A percentile compares a stretch with the other conserved stretches of the same genome.
Conservation (phyloP, 805 yeast genomes). For the Cyberlindnera americana region DNA sequence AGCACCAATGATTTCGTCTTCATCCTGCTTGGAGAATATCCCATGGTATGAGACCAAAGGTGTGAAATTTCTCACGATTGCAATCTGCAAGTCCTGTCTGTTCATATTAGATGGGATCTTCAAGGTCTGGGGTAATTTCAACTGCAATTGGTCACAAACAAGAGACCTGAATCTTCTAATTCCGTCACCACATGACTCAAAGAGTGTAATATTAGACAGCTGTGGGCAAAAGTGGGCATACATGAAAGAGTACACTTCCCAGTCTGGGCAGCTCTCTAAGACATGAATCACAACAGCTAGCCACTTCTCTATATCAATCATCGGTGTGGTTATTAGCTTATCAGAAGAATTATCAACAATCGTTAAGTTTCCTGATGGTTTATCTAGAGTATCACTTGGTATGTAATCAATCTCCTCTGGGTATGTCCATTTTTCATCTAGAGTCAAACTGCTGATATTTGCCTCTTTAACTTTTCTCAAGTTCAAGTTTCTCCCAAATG, state of each 20-base stretch:
- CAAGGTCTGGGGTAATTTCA: conserved; percentile 42
- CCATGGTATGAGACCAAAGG: conserved; percentile 59
- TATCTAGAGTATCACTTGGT: conserved; percentile 40
- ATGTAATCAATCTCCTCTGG: conserved; percentile 56
- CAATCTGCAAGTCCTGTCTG: conserved; percentile 64
- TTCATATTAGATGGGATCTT: conserved; percentile 42
- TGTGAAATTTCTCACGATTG: conserved; percentile 57
- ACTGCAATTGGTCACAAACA: conserved; percentile 56
- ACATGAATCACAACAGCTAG: conserved; percentile 45
- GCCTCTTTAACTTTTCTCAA: conserved; percentile 23
- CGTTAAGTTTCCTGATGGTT: conserved; percentile 31
- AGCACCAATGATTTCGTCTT: conserved; percentile 60
- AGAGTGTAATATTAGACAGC: conserved; percentile 53
- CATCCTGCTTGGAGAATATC: conserved; percentile 50
- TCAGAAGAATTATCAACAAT: conserved; percentile 26
- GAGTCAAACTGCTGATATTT: conserved; percentile 16
- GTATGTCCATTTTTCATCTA: conserved; percentile 47
- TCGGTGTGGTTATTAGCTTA: conserved; percentile 12
- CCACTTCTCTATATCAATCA: conserved; percentile 49
- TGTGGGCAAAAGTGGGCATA: conserved; percentile 72
- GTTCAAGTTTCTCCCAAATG: conserved; percentile 47
- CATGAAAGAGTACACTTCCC: conserved; percentile 69
- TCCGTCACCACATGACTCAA: conserved; percentile 37
- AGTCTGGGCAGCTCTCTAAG: conserved; percentile 50
- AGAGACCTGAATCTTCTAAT: conserved; percentile 40